Evolutionary conservation across 345 rosid species (phyloP), one percentile per base, ranked within the genome.

Genomic region (Capsella bursapastoris): DNA sequence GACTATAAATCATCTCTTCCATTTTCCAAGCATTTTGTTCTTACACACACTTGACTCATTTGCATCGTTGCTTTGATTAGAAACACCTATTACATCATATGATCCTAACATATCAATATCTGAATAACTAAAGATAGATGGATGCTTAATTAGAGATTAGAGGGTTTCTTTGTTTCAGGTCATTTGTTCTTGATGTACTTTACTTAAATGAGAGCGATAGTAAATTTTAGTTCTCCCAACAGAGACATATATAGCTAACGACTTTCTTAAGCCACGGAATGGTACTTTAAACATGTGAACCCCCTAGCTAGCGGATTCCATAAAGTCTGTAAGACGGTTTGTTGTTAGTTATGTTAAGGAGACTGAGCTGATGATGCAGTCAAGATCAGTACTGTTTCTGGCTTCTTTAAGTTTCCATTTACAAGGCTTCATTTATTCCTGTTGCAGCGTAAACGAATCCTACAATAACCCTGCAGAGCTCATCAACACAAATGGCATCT

Each of bases 391-490:
- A 45, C 57, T 60, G 64, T 68, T 43, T 68, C 15, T 52, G 3
- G 65, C 8, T 63, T 76, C 51, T 35, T 68, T 68, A 4, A 37
- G 67, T 18, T 76, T 55, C 57, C 57, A 16, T 51, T 68, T 69
- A 84, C 96, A 86, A 15, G 84, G 86, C 0, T 82, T 86, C 85
- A 18, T 86, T 90, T 84, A 85, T 79, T 80, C 89, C 82, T 84
- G 87, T 88, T 0, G 97, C 92, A 1, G 91, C 94, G 67, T 91
- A 88, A 63, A 91, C 97, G 50, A 91, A 89, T 73, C 96, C 96
- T 70, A 86, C 80, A 14, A 93, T 85, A 34, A 91, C 96, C 22
- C 25, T 22, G 25, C 25, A 22, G 25, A 22, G 25, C 25, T 22
- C 25, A 22, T 22, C 25, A 22, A 22, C 25, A 22, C 25, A 22